These are phyloP conservation scores for Xenosphaeropsis pyriputrescens DNA, from an alignment of 2,329 filamentous ascomycete genomes.

Conservation along the genomic window DNA sequence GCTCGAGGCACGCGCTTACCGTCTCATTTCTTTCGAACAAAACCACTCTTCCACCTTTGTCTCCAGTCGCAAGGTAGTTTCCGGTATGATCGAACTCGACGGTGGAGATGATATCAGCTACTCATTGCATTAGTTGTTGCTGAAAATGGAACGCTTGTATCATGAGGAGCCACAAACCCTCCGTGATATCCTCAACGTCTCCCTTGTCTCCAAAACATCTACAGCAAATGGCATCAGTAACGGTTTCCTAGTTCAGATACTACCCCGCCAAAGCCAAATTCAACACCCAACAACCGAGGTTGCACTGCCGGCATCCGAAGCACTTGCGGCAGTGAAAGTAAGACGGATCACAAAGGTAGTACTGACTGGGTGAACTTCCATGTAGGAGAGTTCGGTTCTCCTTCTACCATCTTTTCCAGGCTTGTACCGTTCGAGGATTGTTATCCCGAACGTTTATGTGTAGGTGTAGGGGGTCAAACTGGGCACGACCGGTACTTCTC, in stretches of 20 bases:
- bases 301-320: no score
- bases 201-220: conserved; percentile 99
- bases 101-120: conserved; percentile 83
- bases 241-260: no score
- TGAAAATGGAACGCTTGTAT: no score
- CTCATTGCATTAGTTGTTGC: not conserved
- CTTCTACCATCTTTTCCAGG: conserved; percentile 77
- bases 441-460: no score
- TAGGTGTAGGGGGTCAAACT: no score
- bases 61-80: conserved; percentile 80
- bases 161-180: conserved; percentile 13
- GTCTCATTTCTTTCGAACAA: conserved; percentile 92
- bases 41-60: conserved; percentile 76
- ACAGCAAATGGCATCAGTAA: conserved; percentile 12
- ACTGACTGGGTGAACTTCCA: conserved; percentile 94
- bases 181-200: conserved; percentile 59
- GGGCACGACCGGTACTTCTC: no score
- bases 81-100: conserved; percentile 85
- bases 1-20: conserved; percentile 30
- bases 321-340: no score
- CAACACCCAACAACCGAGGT: not conserved
- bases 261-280: not conserved
- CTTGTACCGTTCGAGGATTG: conserved; percentile 3
- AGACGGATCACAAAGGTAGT: not conserved
- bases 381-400: conserved; percentile 84